Base-by-base conservation (phyloP, 257 asterid genomes). In the Hygrophila difformis region DNA sequence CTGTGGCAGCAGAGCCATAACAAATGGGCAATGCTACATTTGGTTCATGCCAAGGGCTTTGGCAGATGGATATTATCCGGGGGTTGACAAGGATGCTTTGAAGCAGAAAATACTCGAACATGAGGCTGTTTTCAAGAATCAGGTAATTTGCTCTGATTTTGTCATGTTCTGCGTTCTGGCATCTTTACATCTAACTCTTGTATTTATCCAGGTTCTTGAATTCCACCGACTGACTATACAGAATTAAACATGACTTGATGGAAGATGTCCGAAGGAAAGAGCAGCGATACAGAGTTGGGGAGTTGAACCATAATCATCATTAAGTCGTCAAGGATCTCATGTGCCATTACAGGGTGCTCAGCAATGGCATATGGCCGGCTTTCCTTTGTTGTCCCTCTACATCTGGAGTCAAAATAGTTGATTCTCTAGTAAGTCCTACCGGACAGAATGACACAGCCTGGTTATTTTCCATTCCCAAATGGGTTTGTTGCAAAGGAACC, bases 181-280 rank as follows among this genome's bases (percentile, higher is more conserved):
- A 29, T n/a, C 20, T 42, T 12, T 47, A 28, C 21, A 8, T 49
- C 50, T 29, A 37, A 38, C 34, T 48, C 22, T 44, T 47, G 24
- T n/a, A n/a, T n/a, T n/a, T 5, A 13, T 40, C 48, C 54, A 88
- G 97, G 95, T 88, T 43, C 61, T 19, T 49, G 96, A 88, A 65
- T 93, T 88, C 66, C 97, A 88, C 59, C 87, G n/a, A n/a, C n/a
- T n/a, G 94, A 34, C 73, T 88, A 29, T 88, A 88, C 61, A 68
- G 79, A 66, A 84, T 79, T 61, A 94, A 88, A 65, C 75, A 81
- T 75, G 93, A 77, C 71, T 72, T 88, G 97, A 88, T 88, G 97
- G 94, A 81, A 36, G 91, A 79, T 44, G 53, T 60, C 43, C 70
- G 61, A 57, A 72, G 67, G 57, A 77, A 70, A 56, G 82, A 75